phyloP scores from a whole-genome alignment of 2,329 filamentous ascomycete species.

The Sarocladiaceae sp. region DNA sequence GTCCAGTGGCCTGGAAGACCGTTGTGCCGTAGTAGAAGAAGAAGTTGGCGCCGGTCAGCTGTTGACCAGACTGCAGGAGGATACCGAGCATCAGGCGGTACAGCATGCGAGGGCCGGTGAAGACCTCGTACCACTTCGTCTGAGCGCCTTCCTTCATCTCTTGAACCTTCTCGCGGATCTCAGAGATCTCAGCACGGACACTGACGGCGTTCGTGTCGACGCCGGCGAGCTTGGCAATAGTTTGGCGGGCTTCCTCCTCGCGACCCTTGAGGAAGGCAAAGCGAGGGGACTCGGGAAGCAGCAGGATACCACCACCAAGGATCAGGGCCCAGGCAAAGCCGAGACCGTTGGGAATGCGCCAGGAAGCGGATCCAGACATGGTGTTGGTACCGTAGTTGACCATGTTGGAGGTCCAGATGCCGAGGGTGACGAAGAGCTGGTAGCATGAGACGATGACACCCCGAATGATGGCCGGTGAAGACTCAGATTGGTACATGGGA shows the following conservation, averaged over 20 bases:
- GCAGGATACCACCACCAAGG: conserved; percentile 44
- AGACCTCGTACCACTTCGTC: conserved; percentile 54
- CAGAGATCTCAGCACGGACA: conserved; percentile 44
- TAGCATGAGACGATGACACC: conserved; percentile 61
- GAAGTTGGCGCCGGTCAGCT: conserved; percentile 65
- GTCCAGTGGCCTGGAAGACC: conserved; percentile 62
- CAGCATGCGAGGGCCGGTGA: conserved; percentile 62
- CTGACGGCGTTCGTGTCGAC: conserved; percentile 31
- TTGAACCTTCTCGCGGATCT: conserved; percentile 47
- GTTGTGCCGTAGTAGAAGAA: conserved; percentile 65
- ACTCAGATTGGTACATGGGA: conserved; percentile 67
- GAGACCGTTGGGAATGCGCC: conserved; percentile 59
- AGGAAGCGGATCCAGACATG: conserved; percentile 44
- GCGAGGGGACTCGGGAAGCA: conserved; percentile 52
- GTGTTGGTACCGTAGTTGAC: conserved; percentile 58
- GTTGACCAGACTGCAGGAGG: conserved; percentile 60
- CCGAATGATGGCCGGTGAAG: conserved; percentile 59
- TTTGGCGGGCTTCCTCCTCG: conserved; percentile 42
- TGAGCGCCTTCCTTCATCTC: conserved; percentile 43
- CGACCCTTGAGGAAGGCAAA: conserved; percentile 44
- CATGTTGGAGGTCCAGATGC: conserved; percentile 56
- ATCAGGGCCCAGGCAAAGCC: conserved; percentile 51
- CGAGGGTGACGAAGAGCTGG: conserved; percentile 66
- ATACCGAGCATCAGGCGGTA: conserved; percentile 62
- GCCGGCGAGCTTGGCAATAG: conserved; percentile 43